Evolutionary conservation across 768 basidiomycete species (phyloP), one percentile per base, ranked within the genome.

Genomic region (Fomitopsis serialis): DNA sequence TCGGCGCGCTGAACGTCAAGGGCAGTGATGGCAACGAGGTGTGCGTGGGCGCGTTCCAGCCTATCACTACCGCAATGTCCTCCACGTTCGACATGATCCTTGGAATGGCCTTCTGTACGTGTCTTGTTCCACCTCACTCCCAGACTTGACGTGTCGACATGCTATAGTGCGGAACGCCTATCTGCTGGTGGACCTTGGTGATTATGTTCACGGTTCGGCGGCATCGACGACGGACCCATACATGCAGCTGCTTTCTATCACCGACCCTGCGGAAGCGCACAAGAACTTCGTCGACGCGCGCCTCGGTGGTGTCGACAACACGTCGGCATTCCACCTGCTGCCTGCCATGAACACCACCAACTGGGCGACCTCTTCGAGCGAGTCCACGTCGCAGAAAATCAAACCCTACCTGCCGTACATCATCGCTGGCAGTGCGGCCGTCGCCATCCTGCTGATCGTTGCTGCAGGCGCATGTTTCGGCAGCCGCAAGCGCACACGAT

Each of bases 61-160:
- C 70, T 3, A 68, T 65, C 52, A 53, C 57, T 27, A 48, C 45
- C 21, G 58, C 45, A 9, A 47, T 51, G n/a, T 54, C 58, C 2
- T 45, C 34, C 21, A 50, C 36, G 25, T 71, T 59, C 50, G 72
- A 73, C 55, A 59, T 67, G 54, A 66, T 72, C 52, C 58, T 73
- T 15, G 72, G 71, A 37, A 69, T 69, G 63, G 61, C 65, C 12
- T 73, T 73, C 65, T 58, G 71, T 72, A 49, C 45, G 72, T n/a
- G n/a, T 66, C 1, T 12, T 46, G n/a, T 4, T 46, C 35, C 13
- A 35, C 37, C 9, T 37, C 36, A 45, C 17, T 35, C 13, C 10
- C 7, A n/a, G n/a, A 11, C 19, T 43, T 42, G 11, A 21, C 22
- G 19, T 2, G 10, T 23, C 11, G 17, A 23, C 55, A 19, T 51